A percentile compares a stretch with the other conserved stretches of the same genome.
Conservation (phyloP, 495 filamentous ascomycete genomes). For the Podospora fimiseda region DNA sequence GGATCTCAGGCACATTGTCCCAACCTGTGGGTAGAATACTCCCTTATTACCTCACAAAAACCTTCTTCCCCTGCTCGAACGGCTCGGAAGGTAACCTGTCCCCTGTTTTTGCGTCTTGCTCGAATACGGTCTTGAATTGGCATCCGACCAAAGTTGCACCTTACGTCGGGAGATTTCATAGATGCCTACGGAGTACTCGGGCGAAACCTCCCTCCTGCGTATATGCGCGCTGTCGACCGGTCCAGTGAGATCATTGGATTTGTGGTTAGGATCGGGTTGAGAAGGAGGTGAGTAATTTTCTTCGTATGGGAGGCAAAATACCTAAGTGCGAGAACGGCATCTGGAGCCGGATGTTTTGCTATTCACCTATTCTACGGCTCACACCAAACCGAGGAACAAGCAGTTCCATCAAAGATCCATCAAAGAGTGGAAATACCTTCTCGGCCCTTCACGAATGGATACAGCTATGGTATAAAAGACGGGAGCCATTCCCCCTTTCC, state of each 20-base stretch:
- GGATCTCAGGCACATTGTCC: conserved; percentile 2
- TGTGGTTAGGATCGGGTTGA: too few species aligned
- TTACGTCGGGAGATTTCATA: neutral
- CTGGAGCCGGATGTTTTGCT: neutral
- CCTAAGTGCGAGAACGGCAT: neutral
- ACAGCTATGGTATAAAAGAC: too few species aligned
- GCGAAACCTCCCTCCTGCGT: neutral
- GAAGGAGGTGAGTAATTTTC: neutral
- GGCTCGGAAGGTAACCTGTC: conserved; percentile 1
- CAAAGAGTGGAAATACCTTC: too few species aligned
- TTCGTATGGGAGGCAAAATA: neutral
- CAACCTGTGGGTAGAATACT: neutral
- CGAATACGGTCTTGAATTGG: neutral
- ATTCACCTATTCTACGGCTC: too few species aligned
- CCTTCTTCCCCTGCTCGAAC: neutral
- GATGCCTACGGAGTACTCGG: too few species aligned
- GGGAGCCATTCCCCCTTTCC: too few species aligned
- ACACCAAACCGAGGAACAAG: too few species aligned
- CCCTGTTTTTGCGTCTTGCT: neutral
- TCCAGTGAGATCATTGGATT: too few species aligned
- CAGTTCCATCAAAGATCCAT: neutral
- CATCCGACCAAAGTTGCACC: neutral
- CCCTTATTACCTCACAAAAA: conserved; percentile 23
- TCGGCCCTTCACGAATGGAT: too few species aligned
- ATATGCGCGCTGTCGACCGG: too few species aligned